These are phyloP conservation scores for Trichosporon faecale DNA, from an alignment of 1,284 basidiomycete species.

Conservation along the genomic window DNA sequence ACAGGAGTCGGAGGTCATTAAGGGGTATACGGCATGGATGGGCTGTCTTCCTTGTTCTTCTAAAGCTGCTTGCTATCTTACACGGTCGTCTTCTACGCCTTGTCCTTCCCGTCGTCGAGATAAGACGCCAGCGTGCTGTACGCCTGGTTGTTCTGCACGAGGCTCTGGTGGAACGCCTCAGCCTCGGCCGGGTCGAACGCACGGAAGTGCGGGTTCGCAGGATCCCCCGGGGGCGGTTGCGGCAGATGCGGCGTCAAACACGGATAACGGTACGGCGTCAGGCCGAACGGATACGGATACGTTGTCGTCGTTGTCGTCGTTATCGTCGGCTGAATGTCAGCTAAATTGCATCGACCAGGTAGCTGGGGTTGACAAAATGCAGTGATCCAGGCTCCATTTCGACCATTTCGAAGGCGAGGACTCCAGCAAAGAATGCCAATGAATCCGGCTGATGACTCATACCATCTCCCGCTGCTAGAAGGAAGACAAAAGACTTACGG, in stretches of 20 bases:
- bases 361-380: too few species aligned
- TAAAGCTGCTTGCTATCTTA: not conserved
- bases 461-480: too few species aligned
- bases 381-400: too few species aligned
- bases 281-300: slow-evolving; percentile 36
- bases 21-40: not conserved
- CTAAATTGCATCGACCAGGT: too few species aligned
- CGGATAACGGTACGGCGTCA: slow-evolving; percentile 40
- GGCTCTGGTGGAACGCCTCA: not conserved
- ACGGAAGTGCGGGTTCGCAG: slow-evolving; percentile 30
- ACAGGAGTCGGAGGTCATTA: not conserved
- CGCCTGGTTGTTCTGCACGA: not conserved
- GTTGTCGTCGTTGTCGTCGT: not conserved
- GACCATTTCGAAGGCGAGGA: too few species aligned
- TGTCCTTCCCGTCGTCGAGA: slow-evolving; percentile 1
- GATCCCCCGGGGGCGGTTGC: slow-evolving; percentile 36
- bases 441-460: too few species aligned
- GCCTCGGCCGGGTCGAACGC: slow-evolving; percentile 31
- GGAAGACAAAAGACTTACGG: not conserved
- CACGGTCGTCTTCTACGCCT: not conserved
- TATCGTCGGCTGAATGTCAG: not conserved
- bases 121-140: slow-evolving; percentile 6
- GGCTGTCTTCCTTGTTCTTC: not conserved
- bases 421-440: too few species aligned
- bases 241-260: slow-evolving; percentile 32